Base-by-base conservation (phyloP, 768 basidiomycete genomes). In the Tremella mesenterica region DNA sequence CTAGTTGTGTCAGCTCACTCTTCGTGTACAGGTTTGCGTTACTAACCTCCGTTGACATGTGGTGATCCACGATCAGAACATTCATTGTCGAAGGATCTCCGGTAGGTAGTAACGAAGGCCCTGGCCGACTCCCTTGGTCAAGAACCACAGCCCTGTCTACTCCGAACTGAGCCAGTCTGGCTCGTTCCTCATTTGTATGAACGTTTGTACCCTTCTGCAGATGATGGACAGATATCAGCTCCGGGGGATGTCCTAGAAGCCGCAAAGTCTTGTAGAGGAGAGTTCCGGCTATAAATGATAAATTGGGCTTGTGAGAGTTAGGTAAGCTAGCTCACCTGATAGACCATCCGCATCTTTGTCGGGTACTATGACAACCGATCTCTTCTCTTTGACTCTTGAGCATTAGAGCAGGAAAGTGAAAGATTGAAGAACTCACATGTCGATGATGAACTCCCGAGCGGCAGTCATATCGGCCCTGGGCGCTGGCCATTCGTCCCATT, bases 51-150 rank as follows among this genome's bases (percentile, higher is more conserved):
- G 67, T 65, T 16, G 74, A 76, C 62, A 73, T 70, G 61, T 79
- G 79, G 62, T 79, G 79, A 63, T 79, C 79, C n/a, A 79, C 63
- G 31, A 79, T 65, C 27, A 79, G 71, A 1, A 70, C 60, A 36
- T 64, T 50, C 46, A 56, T 52, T 34, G 4, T 48, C 41, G 29
- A 52, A 54, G 33, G 4, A 9, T 48, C 21, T 30, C 51, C 21
- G 26, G 50, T 36, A 13, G 66, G 61, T n/a, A n/a, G n/a, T n/a
- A 75, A 61, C 1, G 75, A 52, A 4, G 62, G 65, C 2, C 77
- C 77, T 0, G 74, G 71, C 16, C 79, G 64, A 50, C 76, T 77
- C 0, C 78, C 79, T 63, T 79, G 78, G 67, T 79, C 79, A 26
- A 77, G 65, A 0, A 77, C 70, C 46, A 79, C 65, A n/a, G 75